These are phyloP conservation scores for Saccharomyces hybrid DNA, from an alignment of 1,139 yeast species.

Conservation along the genomic window DNA sequence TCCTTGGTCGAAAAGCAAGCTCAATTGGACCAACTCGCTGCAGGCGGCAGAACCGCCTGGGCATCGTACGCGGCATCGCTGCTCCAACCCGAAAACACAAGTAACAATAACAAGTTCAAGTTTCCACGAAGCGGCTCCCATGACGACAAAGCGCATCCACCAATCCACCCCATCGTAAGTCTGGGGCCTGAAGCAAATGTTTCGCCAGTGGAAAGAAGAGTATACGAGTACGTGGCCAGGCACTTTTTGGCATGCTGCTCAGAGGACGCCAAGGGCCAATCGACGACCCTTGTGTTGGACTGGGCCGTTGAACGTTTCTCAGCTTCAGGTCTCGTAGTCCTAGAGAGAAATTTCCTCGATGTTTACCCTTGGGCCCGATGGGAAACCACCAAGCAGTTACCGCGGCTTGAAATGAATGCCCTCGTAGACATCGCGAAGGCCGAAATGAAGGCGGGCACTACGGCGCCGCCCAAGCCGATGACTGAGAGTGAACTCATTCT, in stretches of 20 bases:
- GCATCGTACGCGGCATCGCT: constrained; percentile 39
- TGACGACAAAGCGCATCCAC: constrained; percentile 97
- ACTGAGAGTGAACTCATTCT: constrained; percentile 91
- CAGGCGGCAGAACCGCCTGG: constrained; percentile 35
- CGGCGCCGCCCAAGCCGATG: constrained; percentile 72
- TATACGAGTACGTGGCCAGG: constrained; percentile 81
- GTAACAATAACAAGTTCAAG: constrained; percentile 34
- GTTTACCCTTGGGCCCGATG: constrained; percentile 74
- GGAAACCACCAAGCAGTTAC: constrained; percentile 63
- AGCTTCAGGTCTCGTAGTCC: constrained; percentile 65
- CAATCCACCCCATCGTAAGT: constrained; percentile 79
- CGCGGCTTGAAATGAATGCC: constrained; percentile 54
- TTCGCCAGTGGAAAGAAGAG: constrained; percentile 51
- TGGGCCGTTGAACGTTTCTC: constrained; percentile 77
- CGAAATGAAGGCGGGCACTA: constrained; percentile 62
- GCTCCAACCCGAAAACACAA: constrained; percentile 21
- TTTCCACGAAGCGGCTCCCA: constrained; percentile 73
- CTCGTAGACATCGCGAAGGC: constrained; percentile 46
- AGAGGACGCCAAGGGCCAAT: constrained; percentile 75
- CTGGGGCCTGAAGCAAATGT: constrained; percentile 22
- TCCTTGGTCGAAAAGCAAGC: constrained; percentile 54
- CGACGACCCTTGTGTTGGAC: constrained; percentile 51
- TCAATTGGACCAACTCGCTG: constrained; percentile 29
- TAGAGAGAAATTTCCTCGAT: constrained; percentile 69
- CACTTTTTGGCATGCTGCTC: constrained; percentile 91